These are phyloP conservation scores for Vairimorpha apis DNA, from an alignment of 371 early-diverging fungal genomes.

Conservation along the genomic window DNA sequence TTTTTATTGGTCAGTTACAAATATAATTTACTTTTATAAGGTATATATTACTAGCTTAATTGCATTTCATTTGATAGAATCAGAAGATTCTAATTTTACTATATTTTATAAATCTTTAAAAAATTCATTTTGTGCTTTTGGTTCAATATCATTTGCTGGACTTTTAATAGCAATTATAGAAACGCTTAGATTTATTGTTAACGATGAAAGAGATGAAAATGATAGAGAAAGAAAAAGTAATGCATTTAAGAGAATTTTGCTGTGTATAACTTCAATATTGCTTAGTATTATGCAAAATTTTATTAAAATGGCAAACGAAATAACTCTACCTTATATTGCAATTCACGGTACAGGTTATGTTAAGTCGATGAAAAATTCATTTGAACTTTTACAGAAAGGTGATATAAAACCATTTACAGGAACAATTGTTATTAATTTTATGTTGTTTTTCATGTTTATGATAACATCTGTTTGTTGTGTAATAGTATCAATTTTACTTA, in stretches of 20 bases:
- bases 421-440: too few relatives aligned
- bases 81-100: too few relatives aligned
- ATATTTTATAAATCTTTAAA: slow-evolving; percentile 4
- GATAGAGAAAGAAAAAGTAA: slow-evolving; percentile 2
- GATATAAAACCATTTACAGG: too few relatives aligned
- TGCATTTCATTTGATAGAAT: neutral
- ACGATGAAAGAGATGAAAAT: slow-evolving; percentile 5
- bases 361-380: slow-evolving; percentile 20
- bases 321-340: slow-evolving; percentile 32
- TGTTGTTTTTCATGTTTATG: too few relatives aligned
- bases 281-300: slow-evolving; percentile 15
- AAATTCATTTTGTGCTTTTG: slow-evolving; percentile 22
- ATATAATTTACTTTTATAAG: neutral
- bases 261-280: neutral
- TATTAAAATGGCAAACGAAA: slow-evolving; percentile 11
- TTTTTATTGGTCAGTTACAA: neutral
- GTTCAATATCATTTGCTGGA: slow-evolving; percentile 36
- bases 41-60: neutral
- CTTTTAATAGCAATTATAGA: slow-evolving; percentile 30
- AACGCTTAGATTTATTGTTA: slow-evolving; percentile 18
- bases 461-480: too few relatives aligned
- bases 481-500: too few relatives aligned
- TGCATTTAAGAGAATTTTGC: slow-evolving; percentile 4
- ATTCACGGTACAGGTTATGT: slow-evolving; percentile 24
- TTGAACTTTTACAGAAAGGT: too few relatives aligned